phyloP scores from a whole-genome alignment of 1,284 basidiomycete species.

The Ceratobasidium sp. region DNA sequence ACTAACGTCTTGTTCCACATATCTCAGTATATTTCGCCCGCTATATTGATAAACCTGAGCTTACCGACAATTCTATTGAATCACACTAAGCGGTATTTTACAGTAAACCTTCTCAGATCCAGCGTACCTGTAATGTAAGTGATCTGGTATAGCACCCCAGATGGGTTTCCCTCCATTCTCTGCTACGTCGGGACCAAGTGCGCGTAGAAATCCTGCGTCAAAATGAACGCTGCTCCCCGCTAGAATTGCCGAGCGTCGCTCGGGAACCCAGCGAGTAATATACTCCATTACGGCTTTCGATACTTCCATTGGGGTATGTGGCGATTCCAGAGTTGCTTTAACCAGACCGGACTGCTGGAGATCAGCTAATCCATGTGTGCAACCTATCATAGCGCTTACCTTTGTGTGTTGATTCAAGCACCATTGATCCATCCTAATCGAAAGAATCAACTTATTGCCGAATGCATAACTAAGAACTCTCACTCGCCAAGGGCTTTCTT shows the following conservation, averaged over 20 bases:
- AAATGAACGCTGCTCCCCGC: constrained; percentile 84
- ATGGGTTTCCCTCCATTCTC: constrained; percentile 47
- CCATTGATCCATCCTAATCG: constrained; percentile 74
- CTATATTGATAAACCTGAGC: not conserved
- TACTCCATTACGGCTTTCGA: constrained; percentile 65
- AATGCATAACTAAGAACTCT: constrained; percentile 42
- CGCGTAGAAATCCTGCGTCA: constrained; percentile 72
- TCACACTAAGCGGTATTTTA: not conserved
- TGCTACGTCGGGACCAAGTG: constrained; percentile 72
- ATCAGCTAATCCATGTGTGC: not conserved
- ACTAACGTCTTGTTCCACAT: constrained; percentile 8
- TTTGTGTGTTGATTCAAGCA: constrained; percentile 73
- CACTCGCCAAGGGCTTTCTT: constrained; percentile 68
- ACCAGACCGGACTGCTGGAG: constrained; percentile 70
- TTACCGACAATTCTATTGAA: constrained; percentile 27
- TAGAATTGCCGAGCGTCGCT: constrained; percentile 64
- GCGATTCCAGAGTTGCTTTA: constrained; percentile 67
- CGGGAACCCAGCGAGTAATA: constrained; percentile 76
- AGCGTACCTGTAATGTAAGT: constrained; percentile 29
- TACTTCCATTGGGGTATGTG: constrained; percentile 62
- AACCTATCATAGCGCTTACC: constrained; percentile 44
- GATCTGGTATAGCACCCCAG: constrained; percentile 13
- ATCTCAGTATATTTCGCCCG: not conserved
- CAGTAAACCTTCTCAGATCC: not conserved
- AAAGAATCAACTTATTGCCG: not conserved